Evolutionary conservation across 176 grass and related monocot species (phyloP), one percentile per base, ranked within the genome.

Genomic region (Musa acuminata): DNA sequence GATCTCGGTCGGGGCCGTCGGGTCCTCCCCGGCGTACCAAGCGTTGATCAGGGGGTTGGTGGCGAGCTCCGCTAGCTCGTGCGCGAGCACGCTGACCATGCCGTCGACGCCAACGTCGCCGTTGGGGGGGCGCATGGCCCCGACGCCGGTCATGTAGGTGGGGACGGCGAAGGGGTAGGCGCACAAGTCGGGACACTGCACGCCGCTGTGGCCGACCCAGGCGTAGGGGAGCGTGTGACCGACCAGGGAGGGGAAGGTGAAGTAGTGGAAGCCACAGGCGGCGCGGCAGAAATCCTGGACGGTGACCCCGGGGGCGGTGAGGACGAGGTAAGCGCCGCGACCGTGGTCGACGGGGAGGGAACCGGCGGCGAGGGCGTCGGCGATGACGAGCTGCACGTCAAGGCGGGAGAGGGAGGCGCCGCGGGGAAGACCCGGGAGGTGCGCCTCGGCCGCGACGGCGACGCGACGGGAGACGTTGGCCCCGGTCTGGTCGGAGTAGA

Each of bases 31-130:
- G 0, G 94, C 94, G 53, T 93, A 97, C 94, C 94, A 97, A 7
- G 94, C 94, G 67, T 97, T 97, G 9, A 82, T 90, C 0, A 97
- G 81, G 55, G 94, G 94, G 53, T 97, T 97, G 0, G 94, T 89
- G 2, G 90, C 83, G 62, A 97, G 43, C 86, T 97, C 93, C 0
- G 93, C 93, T 13, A 97, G 85, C 85, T 97, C 93, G 62, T 97
- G 93, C 63, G 93, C 93, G 66, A 97, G 81, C 64, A 97, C 93
- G 80, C 93, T 97, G 11, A 97, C 82, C 93, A 97, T 93, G 1
- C 87, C 93, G 79, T 97, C 93, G 0, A 97, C 84, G 9, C 93
- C 93, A 0, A 87, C 52, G 52, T 97, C 87, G 0, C 82, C 87
- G 52, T 97, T 97, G 0, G 93, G 93, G 52, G 93, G 83, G 27